phyloP scores from a whole-genome alignment of 148 eudicot genomes.

The Tetragonia tetragonoides region DNA sequence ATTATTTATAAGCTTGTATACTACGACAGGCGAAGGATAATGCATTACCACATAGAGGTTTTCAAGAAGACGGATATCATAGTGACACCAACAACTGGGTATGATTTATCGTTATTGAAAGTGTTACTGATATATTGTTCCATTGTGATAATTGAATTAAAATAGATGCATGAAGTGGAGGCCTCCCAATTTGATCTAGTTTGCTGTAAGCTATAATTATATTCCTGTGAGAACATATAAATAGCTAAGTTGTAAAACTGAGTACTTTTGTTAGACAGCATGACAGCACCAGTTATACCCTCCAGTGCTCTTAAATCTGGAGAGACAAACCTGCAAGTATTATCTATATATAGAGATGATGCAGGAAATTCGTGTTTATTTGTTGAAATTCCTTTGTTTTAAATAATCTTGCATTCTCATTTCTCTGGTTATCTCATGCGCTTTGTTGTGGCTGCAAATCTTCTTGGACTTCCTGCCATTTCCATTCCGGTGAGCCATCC shows the following conservation, averaged over 20 bases:
- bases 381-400: background rate
- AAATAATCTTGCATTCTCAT: constrained; percentile 1
- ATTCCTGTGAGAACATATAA: background rate
- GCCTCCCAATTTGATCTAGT: no score
- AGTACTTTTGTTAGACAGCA: constrained; percentile 42
- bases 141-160: no score
- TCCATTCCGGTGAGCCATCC: constrained; percentile 69
- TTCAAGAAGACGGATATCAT: constrained; percentile 86
- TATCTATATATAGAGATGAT: no score
- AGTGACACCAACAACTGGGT: constrained; percentile 98
- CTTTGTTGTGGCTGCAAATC: constrained; percentile 69
- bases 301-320: constrained; percentile 67
- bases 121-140: background rate
- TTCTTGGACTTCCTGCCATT: constrained; percentile 95
- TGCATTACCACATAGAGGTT: constrained; percentile 85
- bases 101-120: constrained; percentile 30
- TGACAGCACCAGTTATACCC: constrained; percentile 93
- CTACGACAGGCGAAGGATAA: constrained; percentile 70
- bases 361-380: no score
- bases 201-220: background rate
- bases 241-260: background rate
- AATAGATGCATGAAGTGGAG: no score
- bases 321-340: constrained; percentile 71
- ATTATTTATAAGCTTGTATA: background rate
- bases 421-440: constrained; percentile 85